phyloP scores from a whole-genome alignment of 1,139 yeast genomes.

The Schwanniomyces etchellsii region DNA sequence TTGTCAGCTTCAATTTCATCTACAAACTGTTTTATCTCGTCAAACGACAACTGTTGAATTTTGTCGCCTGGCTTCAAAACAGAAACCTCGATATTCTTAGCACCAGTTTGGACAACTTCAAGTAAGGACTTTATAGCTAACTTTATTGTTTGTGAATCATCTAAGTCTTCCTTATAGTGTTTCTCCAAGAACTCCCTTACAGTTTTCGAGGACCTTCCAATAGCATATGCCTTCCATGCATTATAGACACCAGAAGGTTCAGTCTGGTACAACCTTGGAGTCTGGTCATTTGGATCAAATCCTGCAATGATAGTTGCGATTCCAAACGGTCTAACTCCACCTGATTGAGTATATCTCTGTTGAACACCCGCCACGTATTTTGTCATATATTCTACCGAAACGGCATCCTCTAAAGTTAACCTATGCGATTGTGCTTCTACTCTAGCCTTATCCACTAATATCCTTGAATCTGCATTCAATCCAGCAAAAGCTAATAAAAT shows the following conservation, averaged over 20 bases:
- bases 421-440: conserved; percentile 97
- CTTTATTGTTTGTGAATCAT: conserved; percentile 70
- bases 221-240: conserved; percentile 99
- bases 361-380: conserved; percentile 95
- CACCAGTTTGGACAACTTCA: conserved; percentile 98
- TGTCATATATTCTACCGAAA: conserved; percentile 85
- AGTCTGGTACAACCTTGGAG: conserved; percentile 85
- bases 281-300: conserved; percentile 77
- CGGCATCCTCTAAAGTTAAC: conserved; percentile 90
- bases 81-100: conserved; percentile 90
- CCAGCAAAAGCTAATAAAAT: conserved; percentile 95
- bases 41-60: conserved; percentile 55
- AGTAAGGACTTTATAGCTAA: conserved; percentile 81
- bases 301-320: conserved; percentile 94
- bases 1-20: conserved; percentile 84
- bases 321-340: conserved; percentile 95
- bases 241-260: conserved; percentile 97
- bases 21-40: conserved; percentile 56
- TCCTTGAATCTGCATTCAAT: conserved; percentile 94
- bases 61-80: conserved; percentile 67
- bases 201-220: conserved; percentile 92
- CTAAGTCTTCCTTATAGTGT: conserved; percentile 66
- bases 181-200: conserved; percentile 94
- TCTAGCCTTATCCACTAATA: conserved; percentile 90
- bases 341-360: conserved; percentile 96